Evolutionary conservation across 192 early-diverging fungal genomes (phyloP), one percentile per base, ranked within the genome.

Genomic region (Pilaira anomala): DNA sequence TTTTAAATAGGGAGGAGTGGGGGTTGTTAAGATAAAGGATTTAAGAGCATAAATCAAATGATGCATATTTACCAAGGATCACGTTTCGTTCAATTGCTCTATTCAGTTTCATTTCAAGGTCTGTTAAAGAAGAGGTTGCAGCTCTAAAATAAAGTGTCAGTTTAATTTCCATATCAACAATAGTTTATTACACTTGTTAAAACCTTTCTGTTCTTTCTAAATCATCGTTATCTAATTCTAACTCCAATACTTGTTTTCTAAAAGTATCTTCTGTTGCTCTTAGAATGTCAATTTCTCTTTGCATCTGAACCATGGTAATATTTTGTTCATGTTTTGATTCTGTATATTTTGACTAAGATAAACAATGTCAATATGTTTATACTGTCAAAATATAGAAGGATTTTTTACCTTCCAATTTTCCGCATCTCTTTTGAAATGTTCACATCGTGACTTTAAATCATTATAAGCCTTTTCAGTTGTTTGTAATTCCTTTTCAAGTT

Each of bases 201-300:
- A n/a, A 84, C 82, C 82, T 76, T 69, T 80, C 82, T 36, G 76
- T 87, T 42, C 85, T 78, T 72, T 91, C 90, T 40, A 91, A 63
- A 55, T 91, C 88, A 58, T 91, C 90, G 73, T 88, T 90, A 40
- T 90, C 82, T 68, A 89, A 81, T 71, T 91, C 90, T 14, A 91
- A 63, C 59, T 90, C 88, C 14, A 86, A 79, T 21, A 84, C 87
- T 48, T 86, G 83, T 66, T 88, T 85, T 66, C 82, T 79, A 68
- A 86, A 91, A 60, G 73, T 81, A 54, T 88, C 86, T 24, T 85
- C 81, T 57, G 87, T 82, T 40, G 80, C 80, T 71, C 84, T 80
- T 40, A 91, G 71, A 67, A 82, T 78, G 52, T 91, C 88, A 33
- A 91, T 76, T 65, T 91, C 88, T 48, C 88, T 76, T 69, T 88